Base-by-base conservation (phyloP, 495 filamentous ascomycete species). In the Haplographium delicatum region DNA sequence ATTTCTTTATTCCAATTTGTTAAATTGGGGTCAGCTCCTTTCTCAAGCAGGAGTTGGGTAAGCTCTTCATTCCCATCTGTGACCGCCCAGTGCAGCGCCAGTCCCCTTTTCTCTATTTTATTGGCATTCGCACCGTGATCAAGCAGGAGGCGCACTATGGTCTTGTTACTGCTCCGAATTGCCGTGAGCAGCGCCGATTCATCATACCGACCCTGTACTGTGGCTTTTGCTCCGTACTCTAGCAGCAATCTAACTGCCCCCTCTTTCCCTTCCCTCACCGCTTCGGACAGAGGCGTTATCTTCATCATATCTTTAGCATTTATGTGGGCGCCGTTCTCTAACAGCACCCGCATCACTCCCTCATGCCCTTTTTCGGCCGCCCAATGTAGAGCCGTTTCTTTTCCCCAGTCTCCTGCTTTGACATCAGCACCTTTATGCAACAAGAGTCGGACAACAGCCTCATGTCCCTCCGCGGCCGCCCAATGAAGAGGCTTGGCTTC, bases 301-400 rank as follows among this genome's bases (percentile, higher is more conserved):
- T 27, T 27, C 3, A 23, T 2, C n/a, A 35, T 31, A 18, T 39
- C 47, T 7, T 27, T 18, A 7, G 34, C 24, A 42, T 64, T 62
- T 37, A 63, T 52, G 18, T 66, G 46, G 35, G 51, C 58, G 7
- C 52, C 44, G 6, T 54, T 54, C 1, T 48, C 38, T 15, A 64
- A 42, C 2, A 64, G 51, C 13, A 62, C 50, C 44, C 58, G 4
- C 1, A 61, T 52, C 22, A 65, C 55, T n/a, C 46, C 10, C 15
- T 33, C 27, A 15, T 34, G 24, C 10, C 44, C 44, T 5, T 46
- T 3, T 4, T 30, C 13, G 13, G 44, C 24, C 7, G 44, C 44
- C 27, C 25, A 33, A 7, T 33, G 27, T 13, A 46, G 44, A 18
- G 27, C 8, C 22, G 24, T 46, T 18, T 2, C 11, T 31, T 27